Base-by-base conservation (phyloP, 1,139 yeast species). In the Saccharomyces pastorianus region DNA sequence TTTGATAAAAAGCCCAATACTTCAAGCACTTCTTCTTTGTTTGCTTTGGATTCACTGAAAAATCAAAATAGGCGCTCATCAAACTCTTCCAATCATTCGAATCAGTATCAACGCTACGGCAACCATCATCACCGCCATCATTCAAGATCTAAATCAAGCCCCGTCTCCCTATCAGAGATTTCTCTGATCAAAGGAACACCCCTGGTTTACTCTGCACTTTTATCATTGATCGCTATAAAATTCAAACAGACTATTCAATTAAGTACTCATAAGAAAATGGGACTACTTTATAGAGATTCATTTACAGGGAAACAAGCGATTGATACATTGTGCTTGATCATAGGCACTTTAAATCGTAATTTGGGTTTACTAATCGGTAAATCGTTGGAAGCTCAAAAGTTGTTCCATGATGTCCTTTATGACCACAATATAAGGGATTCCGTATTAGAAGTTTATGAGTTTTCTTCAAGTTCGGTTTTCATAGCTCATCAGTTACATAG, bases 301-400 rank as follows among this genome's bases (percentile, higher is more conserved):
- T 95, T 95, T 67, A 87, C 96, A 0, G 99, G 99, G 23, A 79
- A 89, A 42, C 95, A 88, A 73, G 96, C 98, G 0, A 96, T 93
- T 49, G 97, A 90, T 70, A 80, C 85, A 26, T 83, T 93, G 56
- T 85, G 96, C 57, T 79, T 86, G 53, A 85, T 93, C 55, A 85
- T 93, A 54, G 78, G 95, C 61, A 91, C 97, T 3, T 87, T 90
- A 14, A 99, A 93, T 70, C 78, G 99, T 58, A 91, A 90, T 63
- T 74, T 93, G 66, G 98, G 98, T 0, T 73, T 93, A 50, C 73
- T 93, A 49, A 74, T 95, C 52, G 99, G 99, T 23, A 78, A 99
- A 59, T 86, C 98, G 0, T 75, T 93, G 57, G 99, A 93, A 71
- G 96, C 97, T 0, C 98, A 93, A 64, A 88, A 88, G 70, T 82